These are phyloP conservation scores for Diplodia mutila DNA, from an alignment of 2,329 filamentous ascomycete genomes.

Conservation along the genomic window DNA sequence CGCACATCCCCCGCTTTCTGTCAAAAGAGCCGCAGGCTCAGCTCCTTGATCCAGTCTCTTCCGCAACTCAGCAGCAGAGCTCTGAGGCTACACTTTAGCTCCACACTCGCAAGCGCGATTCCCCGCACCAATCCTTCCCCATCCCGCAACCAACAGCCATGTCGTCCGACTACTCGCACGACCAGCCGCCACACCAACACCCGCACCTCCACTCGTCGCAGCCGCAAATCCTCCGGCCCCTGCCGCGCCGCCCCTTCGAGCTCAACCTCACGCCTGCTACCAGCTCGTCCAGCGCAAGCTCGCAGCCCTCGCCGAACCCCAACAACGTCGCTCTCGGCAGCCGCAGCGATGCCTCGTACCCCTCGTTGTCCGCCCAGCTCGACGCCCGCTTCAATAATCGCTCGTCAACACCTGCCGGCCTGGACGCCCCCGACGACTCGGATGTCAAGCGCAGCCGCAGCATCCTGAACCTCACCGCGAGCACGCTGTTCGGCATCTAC, in stretches of 20 bases:
- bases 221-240: constrained; percentile 44
- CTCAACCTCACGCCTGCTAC: constrained; percentile 20
- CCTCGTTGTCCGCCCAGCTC: constrained; percentile 5
- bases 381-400: constrained; percentile 10
- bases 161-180: constrained; percentile 7
- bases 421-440: constrained; percentile 41
- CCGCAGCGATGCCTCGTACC: not conserved
- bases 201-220: constrained; percentile 4
- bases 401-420: constrained; percentile 11
- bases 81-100: not conserved
- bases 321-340: not conserved
- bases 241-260: constrained; percentile 43
- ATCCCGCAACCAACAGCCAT: not conserved
- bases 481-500: constrained; percentile 92
- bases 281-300: constrained; percentile 29
- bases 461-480: constrained; percentile 82
- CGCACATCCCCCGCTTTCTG: constrained; percentile 18
- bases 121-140: not conserved
- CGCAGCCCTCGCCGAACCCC: constrained; percentile 33
- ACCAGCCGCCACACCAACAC: not conserved
- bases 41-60: not conserved
- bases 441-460: constrained; percentile 69
- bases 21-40: not conserved
- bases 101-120: not conserved
- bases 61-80: not conserved